Base-by-base conservation (phyloP, 768 basidiomycete genomes). In the Boletus barrowsii region DNA sequence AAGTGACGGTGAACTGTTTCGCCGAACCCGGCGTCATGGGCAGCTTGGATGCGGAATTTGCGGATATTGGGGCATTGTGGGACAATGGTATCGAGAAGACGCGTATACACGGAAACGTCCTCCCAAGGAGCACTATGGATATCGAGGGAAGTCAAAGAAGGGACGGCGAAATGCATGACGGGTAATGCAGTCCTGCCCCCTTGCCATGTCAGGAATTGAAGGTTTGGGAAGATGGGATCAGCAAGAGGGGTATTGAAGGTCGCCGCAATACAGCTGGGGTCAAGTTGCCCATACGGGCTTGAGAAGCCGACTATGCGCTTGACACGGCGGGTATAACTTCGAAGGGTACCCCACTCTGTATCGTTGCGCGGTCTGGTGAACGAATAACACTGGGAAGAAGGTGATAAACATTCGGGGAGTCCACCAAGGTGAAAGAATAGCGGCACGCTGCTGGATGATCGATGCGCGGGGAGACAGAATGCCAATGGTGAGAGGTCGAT, bases 201-300 rank as follows among this genome's bases (percentile, higher is more conserved):
- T 29, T 56, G 32, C 54, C 54, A 58, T 18, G 24, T 24, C 22
- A 59, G 40, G 32, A 40, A 30, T 9, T 36, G 48, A 50, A 59
- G 55, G 30, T 47, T 54, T 4, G 53, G 49, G 32, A 54, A 46
- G 24, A 57, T 49, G 4, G 53, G 26, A 2, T 39, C 35, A 17
- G 8, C 17, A 15, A 51, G n/a, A 14, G 39, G 39, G 9, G n/a
- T 5, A 41, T 17, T 6, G 30, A 50, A 50, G 3, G 30, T 22
- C 18, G 18, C 20, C 14, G 32, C 22, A 13, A 50, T 33, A 20
- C 30, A 33, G 14, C 8, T 22, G 30, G 18, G 13, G n/a, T 50
- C 49, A 2, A 50, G 40, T 8, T 22, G 9, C 13, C 30, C 41
- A 20, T 14, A 7, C 3, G 18, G 44, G 5, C 26, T 48, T 3